Evolutionary conservation across 1,284 basidiomycete genomes (phyloP), one percentile per base, ranked within the genome.

Genomic region (Tylopilus sp.): DNA sequence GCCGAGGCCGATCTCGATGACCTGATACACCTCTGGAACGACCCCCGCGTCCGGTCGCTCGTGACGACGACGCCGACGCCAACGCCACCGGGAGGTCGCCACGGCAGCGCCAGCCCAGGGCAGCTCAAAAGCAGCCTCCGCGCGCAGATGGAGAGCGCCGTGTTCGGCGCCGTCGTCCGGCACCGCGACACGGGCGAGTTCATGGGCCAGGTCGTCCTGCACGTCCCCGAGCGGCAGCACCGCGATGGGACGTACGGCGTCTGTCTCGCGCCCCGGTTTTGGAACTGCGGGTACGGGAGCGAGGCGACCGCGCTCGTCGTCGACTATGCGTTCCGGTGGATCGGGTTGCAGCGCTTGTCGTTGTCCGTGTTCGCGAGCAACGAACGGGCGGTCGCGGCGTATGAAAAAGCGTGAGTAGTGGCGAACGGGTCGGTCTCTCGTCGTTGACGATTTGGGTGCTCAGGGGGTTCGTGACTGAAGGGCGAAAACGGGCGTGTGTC

Each of bases 201-300:
- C 50, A 58, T 75, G 31, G 74, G 74, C 29, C 63, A 70, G 13
- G 58, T 63, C 25, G 58, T 61, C 30, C 31, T 74, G 26, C 60
- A 56, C 21, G 55, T 66, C 5, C 48, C 42, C 11, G 60, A 66
- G 34, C 54, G 63, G 2, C 56, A 49, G 48, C 59, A 68, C 33
- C 58, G 64, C 15, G 65, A 71, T n/a, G 69, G 59, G 29, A 52
- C 53, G 37, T 60, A 66, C 21, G 68, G 64, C 4, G 58, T 72
- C 34, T 67, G 57, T 29, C 55, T 72, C 11, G 31, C 41, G 10
- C 65, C 65, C 2, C 26, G 44, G 46, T 69, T 62, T 40, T 69
- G 71, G 66, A 53, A 57, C 9, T 55, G 57, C 12, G 71, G 71
- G 1, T 70, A 64, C 44, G 71, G 68, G 5, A 67, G 55, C 19